Evolutionary conservation across 2,329 filamentous ascomycete species (phyloP), one percentile per base, ranked within the genome.

Genomic region (Talaromyces atroroseus): DNA sequence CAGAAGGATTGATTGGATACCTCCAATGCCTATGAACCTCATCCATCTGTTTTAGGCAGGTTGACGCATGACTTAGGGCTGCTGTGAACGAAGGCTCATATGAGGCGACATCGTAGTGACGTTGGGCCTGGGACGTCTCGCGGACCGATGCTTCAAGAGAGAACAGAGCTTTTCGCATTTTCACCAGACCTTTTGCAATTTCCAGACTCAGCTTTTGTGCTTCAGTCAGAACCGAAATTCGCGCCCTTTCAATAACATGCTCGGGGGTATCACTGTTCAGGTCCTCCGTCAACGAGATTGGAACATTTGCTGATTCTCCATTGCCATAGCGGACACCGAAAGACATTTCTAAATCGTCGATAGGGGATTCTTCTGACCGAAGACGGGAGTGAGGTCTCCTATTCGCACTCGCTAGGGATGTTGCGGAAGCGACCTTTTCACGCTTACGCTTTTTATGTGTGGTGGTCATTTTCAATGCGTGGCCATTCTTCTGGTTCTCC

Each of bases 271-370:
- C 65, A 7, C 5, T 12, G 24, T 29, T n/a, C 8, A 59, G 60
- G n/a, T 66, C 65, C 1, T 64, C 18, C 16, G 48, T 60, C 5
- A 58, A 49, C 18, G 75, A 70, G 16, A 85, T 74, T 1, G 77
- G 75, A 29, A 85, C 80, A 59, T 85, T 78, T 63, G 84, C 82
- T 50, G 76, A 79, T 50, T 84, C 79, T 1, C 83, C 82, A 62
- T 85, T 85, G 11, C 77, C 77, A 62, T 84, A 85, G 10, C 80
- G 78, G 2, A 85, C 78, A 46, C 80, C 71, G 34, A 86, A 71
- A 2, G 82, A 76, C 34, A 82, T 71, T 14, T 78, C 74, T 38
- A 73, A 72, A 34, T 62, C 71, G 52, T 67, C 71, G 60, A 66
- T 64, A 47, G 48, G 21, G 29, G 68, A 62, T 11, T 68, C 69